phyloP scores from a whole-genome alignment of 176 grass and related monocot species.

The Avena insularis region DNA sequence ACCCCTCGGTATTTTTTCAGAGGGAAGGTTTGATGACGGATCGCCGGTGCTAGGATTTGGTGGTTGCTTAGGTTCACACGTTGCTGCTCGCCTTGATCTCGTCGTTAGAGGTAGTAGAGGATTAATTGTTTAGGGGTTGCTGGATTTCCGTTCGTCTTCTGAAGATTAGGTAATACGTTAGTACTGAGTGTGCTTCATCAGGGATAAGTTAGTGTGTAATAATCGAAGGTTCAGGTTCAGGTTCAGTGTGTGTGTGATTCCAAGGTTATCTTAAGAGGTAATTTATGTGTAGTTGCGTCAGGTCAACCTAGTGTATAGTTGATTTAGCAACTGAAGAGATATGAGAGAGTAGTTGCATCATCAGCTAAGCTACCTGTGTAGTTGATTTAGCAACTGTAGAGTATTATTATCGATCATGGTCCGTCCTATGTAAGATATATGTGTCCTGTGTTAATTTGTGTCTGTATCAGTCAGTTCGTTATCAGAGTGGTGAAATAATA shows the following conservation, averaged over 20 bases:
- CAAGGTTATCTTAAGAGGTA: background rate
- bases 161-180: background rate
- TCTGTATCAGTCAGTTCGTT: background rate
- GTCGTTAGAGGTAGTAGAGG: background rate
- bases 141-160: constrained; percentile 12
- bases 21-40: constrained; percentile 41
- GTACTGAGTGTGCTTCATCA: background rate
- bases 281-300: background rate
- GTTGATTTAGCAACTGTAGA: background rate
- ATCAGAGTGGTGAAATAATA: background rate
- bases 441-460: background rate
- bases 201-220: constrained; percentile 20
- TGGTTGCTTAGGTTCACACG: constrained; percentile 32
- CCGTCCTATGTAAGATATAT: background rate
- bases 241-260: background rate
- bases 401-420: background rate
- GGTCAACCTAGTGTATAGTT: background rate
- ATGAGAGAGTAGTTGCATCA: background rate
- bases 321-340: background rate
- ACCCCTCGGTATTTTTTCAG: constrained; percentile 76
- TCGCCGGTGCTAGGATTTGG: constrained; percentile 53
- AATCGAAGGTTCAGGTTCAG: constrained; percentile 12
- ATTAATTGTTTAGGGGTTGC: constrained; percentile 10
- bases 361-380: background rate
- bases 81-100: constrained; percentile 31